Conservation (phyloP, 2,329 filamentous ascomycete species). For the Sarocladium strictum region DNA sequence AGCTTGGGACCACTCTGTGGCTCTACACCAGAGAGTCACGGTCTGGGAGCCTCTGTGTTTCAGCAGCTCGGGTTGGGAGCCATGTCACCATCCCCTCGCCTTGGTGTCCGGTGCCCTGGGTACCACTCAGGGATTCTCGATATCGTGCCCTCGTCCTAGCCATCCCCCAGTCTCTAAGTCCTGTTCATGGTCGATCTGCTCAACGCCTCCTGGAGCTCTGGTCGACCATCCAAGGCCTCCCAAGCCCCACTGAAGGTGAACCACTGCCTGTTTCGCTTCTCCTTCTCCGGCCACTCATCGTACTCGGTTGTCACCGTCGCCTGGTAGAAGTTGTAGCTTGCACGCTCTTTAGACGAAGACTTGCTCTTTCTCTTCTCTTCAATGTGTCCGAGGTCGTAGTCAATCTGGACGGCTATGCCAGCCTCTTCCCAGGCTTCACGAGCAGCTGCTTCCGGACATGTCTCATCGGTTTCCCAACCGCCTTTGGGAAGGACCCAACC, state of each 20-base stretch:
- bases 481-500: slow-evolving; percentile 98
- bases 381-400: slow-evolving; percentile 81
- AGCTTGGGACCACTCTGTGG: background rate
- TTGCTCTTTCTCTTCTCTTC: slow-evolving; percentile 78
- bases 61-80: no score
- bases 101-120: no score
- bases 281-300: slow-evolving; percentile 83
- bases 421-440: slow-evolving; percentile 98
- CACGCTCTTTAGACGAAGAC: slow-evolving; percentile 50
- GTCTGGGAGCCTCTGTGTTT: no score
- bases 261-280: slow-evolving; percentile 89
- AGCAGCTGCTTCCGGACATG: slow-evolving; percentile 75
- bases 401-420: slow-evolving; percentile 79
- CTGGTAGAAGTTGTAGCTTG: slow-evolving; percentile 76
- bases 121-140: background rate
- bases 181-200: slow-evolving; percentile 68
- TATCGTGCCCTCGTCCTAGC: background rate
- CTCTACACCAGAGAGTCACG: no score
- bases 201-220: slow-evolving; percentile 84
- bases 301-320: slow-evolving; percentile 83
- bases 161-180: background rate
- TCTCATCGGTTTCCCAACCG: slow-evolving; percentile 94
- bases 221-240: slow-evolving; percentile 67
- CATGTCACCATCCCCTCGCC: no score
- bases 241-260: slow-evolving; percentile 80